phyloP scores from a whole-genome alignment of 768 basidiomycete genomes.

The Amanita subjunquillea region DNA sequence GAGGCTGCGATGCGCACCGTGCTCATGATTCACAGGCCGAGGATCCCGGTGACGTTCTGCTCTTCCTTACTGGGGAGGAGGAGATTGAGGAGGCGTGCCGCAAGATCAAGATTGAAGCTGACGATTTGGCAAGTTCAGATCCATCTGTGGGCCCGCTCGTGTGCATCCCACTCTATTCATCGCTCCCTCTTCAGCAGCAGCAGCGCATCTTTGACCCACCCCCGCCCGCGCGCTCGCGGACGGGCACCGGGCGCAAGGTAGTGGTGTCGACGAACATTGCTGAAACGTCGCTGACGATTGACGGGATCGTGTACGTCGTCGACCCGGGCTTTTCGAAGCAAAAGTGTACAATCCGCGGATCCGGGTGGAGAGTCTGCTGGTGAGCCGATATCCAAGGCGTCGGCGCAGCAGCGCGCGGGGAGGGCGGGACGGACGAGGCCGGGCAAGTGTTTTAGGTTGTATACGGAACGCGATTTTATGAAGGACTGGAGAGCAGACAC shows the following conservation, averaged over 20 bases:
- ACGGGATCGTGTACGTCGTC: too few species aligned
- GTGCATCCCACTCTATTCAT: constrained; percentile 93
- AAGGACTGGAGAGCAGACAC: constrained; percentile 92
- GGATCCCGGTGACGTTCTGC: constrained; percentile 81
- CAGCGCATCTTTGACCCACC: constrained; percentile 94
- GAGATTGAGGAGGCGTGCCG: constrained; percentile 96
- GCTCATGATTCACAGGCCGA: constrained; percentile 97
- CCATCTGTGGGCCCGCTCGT: constrained; percentile 75
- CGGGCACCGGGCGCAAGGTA: constrained; percentile 86
- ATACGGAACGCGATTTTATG: constrained; percentile 97
- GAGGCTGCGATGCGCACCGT: constrained; percentile 95
- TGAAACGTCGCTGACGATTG: constrained; percentile 85
- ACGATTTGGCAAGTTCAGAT: constrained; percentile 29
- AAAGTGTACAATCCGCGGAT: too few species aligned
- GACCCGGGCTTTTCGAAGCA: too few species aligned
- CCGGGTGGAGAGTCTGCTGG: too few species aligned
- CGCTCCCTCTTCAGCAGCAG: constrained; percentile 88
- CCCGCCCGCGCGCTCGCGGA: constrained; percentile 49
- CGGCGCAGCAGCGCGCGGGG: too few species aligned
- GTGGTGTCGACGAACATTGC: constrained; percentile 97
- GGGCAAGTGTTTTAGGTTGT: constrained; percentile 28
- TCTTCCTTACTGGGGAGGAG: constrained; percentile 97
- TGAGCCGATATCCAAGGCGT: too few species aligned
- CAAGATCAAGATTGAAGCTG: constrained; percentile 87
- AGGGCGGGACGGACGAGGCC: too few species aligned